Conservation (phyloP, 768 basidiomycete genomes). For the Auriscalpium microsporum region DNA sequence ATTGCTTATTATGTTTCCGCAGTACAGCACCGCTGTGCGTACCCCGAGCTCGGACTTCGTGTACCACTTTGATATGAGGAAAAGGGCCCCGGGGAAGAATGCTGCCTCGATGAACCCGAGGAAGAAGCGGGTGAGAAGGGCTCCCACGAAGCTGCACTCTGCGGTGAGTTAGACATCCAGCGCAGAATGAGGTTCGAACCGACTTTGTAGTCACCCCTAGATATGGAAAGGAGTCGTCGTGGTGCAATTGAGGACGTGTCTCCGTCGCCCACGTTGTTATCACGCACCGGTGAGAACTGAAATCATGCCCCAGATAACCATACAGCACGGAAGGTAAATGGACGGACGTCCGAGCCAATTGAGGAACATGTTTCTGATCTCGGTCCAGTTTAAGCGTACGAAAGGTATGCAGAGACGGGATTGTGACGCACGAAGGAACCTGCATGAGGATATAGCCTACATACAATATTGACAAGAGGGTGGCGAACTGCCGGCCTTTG, state of each 20-base stretch:
- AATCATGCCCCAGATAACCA: constrained; percentile 61
- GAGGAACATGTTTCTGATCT: constrained; percentile 56
- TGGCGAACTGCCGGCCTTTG: constrained; percentile 54
- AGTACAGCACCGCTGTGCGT: constrained; percentile 56
- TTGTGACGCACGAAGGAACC: constrained; percentile 50
- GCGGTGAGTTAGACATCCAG: background rate
- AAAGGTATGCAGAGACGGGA: too few relatives aligned
- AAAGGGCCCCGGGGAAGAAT: constrained; percentile 61
- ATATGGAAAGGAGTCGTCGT: background rate
- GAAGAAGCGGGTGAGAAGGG: constrained; percentile 59
- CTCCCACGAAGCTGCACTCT: constrained; percentile 38
- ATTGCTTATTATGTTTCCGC: constrained; percentile 69
- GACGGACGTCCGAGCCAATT: constrained; percentile 63
- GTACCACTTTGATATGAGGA: constrained; percentile 63
- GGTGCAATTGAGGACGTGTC: background rate
- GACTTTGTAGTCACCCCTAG: background rate
- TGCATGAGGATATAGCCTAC: constrained; percentile 73
- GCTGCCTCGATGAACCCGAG: constrained; percentile 52
- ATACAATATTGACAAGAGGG: constrained; percentile 58
- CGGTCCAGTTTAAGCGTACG: too few relatives aligned
- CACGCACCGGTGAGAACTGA: constrained; percentile 28
- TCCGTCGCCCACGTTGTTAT: background rate
- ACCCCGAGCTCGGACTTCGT: constrained; percentile 58
- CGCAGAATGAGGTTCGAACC: background rate
- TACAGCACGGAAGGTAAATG: constrained; percentile 54